phyloP scores from a whole-genome alignment of 768 basidiomycete species.

The Hygrocybe punicea region DNA sequence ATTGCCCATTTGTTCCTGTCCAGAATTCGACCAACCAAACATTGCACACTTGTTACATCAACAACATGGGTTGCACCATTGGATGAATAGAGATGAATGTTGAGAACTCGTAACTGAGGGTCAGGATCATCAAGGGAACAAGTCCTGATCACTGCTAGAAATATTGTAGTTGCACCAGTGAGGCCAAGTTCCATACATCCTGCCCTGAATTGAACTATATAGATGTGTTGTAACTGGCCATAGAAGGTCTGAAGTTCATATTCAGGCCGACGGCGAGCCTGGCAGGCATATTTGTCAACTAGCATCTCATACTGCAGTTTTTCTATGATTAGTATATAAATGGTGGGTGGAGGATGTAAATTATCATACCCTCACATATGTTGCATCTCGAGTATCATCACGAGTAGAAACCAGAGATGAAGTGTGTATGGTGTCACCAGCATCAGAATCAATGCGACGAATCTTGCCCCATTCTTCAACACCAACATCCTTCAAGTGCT shows the following conservation, averaged over 20 bases:
- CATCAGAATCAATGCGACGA: conserved; percentile 19
- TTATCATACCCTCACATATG: conserved; percentile 31
- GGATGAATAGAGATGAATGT: conserved; percentile 21
- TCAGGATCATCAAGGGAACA: conserved; percentile 11
- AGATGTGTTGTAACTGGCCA: conserved; percentile 33
- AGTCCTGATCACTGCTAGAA: conserved; percentile 23
- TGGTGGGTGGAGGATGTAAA: conserved; percentile 1
- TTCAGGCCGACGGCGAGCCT: too few species aligned
- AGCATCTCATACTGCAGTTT: conserved; percentile 30
- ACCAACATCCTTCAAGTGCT: neutral
- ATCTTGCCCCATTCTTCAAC: conserved; percentile 29
- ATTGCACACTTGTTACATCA: conserved; percentile 26
- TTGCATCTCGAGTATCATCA: conserved; percentile 33
- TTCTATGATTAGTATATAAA: conserved; percentile 2
- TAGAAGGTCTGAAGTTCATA: conserved; percentile 24
- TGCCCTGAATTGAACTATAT: conserved; percentile 21
- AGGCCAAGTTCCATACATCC: conserved; percentile 14
- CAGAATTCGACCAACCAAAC: conserved; percentile 24
- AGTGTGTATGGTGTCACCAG: conserved; percentile 31
- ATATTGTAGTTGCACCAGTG: conserved; percentile 12
- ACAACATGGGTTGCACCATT: conserved; percentile 20
- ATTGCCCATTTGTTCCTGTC: conserved; percentile 22
- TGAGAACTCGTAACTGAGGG: conserved; percentile 5
- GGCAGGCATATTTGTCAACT: too few species aligned
- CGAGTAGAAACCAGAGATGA: conserved; percentile 15